Evolutionary conservation across 2,329 filamentous ascomycete genomes (phyloP), one percentile per base, ranked within the genome.

Genomic region (Nannizziopsis barbatae): DNA sequence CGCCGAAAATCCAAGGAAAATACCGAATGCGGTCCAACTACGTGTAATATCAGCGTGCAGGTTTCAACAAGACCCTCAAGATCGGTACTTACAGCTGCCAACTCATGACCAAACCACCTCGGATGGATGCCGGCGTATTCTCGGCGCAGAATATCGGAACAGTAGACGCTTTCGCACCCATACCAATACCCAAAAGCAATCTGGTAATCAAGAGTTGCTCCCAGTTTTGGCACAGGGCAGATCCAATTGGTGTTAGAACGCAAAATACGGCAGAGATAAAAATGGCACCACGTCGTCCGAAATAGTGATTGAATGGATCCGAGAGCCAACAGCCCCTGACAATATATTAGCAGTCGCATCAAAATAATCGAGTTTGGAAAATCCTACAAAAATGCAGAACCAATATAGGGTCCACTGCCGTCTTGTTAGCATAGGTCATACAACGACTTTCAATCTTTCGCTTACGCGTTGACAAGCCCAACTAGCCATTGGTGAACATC

Each of bases 191-290:
- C 4, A 81, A 68, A 0, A 82, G 69, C 12, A 76, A 65, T 65
- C 77, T 75, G 47, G 68, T 72, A n/a, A 72, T 65, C 36, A 78
- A 70, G 2, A 82, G 66, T 56, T 81, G 70, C 7, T 62, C 64
- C 77, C 79, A 84, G 32, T 64, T 76, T 53, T 81, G 77, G 7
- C 72, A 71, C 12, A 77, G 57, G 0, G 73, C 83, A 46, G 76
- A 79, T n/a, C 80, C 83, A 53, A 88, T 77, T 1, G 83, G 79
- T 1, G 83, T 73, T 60, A 83, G 73, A 27, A 86, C 68, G 59
- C 76, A 82, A 60, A 84, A 80, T 55, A 81, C 65, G 10, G 75
- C 77, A 5, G 74, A 73, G 40, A 81, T 60, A 58, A 83, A 83
- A 52, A 84, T 84, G 40, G 77, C 75, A 9, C 79, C 77, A 45